Evolutionary conservation across 108 stramenopile genomes (phyloP).

Genomic region (Pseudonitzschia pungens): DNA sequence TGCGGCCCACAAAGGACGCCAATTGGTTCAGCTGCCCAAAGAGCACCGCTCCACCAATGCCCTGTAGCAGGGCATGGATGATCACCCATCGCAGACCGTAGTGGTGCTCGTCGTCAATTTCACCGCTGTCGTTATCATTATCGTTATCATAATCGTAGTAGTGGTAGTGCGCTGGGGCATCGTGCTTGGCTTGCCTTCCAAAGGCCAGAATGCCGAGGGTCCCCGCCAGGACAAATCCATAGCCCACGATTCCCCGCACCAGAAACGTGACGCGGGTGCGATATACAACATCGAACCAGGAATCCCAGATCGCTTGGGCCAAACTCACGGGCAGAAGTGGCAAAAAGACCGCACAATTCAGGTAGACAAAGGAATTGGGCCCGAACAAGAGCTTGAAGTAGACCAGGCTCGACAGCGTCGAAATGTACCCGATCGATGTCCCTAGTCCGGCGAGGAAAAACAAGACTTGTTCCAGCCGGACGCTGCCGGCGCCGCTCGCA

Average conservation of each 20-base stretch:
- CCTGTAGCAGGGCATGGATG: constrained; percentile 20
- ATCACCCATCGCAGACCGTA: constrained; percentile 3
- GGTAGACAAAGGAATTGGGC: constrained; percentile 29
- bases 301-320: constrained; percentile 39
- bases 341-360: constrained; percentile 39
- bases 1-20: constrained; percentile 38
- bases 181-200: not conserved
- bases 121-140: too few species aligned
- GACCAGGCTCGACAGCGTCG: constrained; percentile 42
- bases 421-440: constrained; percentile 31
- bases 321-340: constrained; percentile 43
- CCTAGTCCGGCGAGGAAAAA: constrained; percentile 35
- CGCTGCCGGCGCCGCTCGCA: not conserved
- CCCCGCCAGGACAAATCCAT: constrained; percentile 16
- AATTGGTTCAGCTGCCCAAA: constrained; percentile 51
- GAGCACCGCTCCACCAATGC: constrained; percentile 36
- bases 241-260: constrained; percentile 36
- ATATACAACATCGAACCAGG: constrained; percentile 17
- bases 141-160: not conserved
- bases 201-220: constrained; percentile 12
- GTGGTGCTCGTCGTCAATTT: not conserved
- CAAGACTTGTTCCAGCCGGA: constrained; percentile 16
- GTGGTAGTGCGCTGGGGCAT: not conserved
- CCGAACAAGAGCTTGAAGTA: constrained; percentile 36
- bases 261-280: constrained; percentile 25